Conservation (phyloP, 169 alveolate species). For the Besnoitia besnoiti region DNA sequence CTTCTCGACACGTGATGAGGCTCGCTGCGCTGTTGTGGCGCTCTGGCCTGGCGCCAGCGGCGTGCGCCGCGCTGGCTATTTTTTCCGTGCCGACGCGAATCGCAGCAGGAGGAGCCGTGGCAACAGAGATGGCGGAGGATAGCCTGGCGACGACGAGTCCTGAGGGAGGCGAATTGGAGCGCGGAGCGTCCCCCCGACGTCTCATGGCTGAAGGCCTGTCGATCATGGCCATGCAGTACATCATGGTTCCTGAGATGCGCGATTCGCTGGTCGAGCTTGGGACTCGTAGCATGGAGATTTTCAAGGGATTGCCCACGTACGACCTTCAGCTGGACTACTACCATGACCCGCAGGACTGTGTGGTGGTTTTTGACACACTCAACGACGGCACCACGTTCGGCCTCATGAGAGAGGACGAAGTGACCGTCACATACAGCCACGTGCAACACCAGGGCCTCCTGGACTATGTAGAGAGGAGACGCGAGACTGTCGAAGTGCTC, state of each 20-base stretch:
- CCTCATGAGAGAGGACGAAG: neutral
- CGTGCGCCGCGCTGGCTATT: neutral
- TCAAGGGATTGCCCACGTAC: neutral
- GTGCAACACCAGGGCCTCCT: neutral
- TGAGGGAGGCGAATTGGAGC: neutral
- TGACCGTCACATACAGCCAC: neutral
- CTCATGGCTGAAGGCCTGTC: constrained; percentile 2
- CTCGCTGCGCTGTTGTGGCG: neutral
- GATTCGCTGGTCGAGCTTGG: neutral
- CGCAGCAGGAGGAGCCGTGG: too few relatives aligned
- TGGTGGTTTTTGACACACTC: neutral
- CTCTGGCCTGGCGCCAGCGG: neutral
- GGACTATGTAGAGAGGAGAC: neutral
- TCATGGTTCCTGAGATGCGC: neutral
- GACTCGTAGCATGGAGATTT: neutral
- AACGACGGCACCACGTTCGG: neutral
- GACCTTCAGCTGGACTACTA: neutral
- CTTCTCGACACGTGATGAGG: neutral
- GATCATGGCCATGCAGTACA: neutral
- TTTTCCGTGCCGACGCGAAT: too few relatives aligned
- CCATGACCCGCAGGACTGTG: neutral
- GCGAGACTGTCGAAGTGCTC: neutral
- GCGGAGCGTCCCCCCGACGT: neutral
- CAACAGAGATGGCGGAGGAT: too few relatives aligned
- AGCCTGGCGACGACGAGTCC: too few relatives aligned